A percentile compares a stretch with the other conserved stretches of the same genome.
phyloP scores from a whole-genome alignment of 2,329 filamentous ascomycete species.

The Arthroderma sp. region DNA sequence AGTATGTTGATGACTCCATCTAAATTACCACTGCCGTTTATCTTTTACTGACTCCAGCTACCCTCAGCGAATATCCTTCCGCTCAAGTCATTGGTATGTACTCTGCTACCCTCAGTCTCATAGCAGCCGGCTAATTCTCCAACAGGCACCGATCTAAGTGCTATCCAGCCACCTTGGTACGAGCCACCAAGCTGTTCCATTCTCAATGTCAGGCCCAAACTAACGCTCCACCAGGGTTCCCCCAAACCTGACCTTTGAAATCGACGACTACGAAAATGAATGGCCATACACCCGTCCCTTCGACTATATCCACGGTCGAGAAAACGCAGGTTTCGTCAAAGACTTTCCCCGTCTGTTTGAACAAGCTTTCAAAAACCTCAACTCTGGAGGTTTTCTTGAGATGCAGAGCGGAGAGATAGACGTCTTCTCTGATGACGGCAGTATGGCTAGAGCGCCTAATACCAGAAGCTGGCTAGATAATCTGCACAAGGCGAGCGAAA shows the following conservation, averaged over 20 bases:
- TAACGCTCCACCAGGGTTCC: slow-evolving; percentile 25
- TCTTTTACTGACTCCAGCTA: neutral
- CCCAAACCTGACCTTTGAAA: slow-evolving; percentile 39
- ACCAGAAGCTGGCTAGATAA: neutral
- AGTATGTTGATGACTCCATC: neutral
- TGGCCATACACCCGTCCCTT: slow-evolving; percentile 27
- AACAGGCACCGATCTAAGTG: slow-evolving; percentile 8
- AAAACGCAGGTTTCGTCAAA: slow-evolving; percentile 13
- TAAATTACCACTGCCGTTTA: neutral
- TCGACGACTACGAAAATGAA: slow-evolving; percentile 29
- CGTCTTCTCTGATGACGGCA: slow-evolving; percentile 20
- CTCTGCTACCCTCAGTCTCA: neutral
- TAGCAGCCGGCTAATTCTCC: neutral
- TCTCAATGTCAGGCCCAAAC: neutral
- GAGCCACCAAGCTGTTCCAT: slow-evolving; percentile 9
- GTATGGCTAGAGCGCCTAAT: slow-evolving; percentile 4
- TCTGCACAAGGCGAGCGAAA: slow-evolving; percentile 6
- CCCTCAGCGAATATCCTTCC: slow-evolving; percentile 1
- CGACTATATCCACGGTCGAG: slow-evolving; percentile 27
- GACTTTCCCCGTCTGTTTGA: slow-evolving; percentile 14
- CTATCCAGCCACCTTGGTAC: slow-evolving; percentile 8
- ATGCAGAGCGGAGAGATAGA: slow-evolving; percentile 25
- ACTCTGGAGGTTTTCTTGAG: slow-evolving; percentile 40
- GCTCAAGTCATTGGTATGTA: slow-evolving; percentile 4
- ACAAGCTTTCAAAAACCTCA: slow-evolving; percentile 25